Conservation (phyloP, 768 basidiomycete genomes). For the Termitomyces sp. region DNA sequence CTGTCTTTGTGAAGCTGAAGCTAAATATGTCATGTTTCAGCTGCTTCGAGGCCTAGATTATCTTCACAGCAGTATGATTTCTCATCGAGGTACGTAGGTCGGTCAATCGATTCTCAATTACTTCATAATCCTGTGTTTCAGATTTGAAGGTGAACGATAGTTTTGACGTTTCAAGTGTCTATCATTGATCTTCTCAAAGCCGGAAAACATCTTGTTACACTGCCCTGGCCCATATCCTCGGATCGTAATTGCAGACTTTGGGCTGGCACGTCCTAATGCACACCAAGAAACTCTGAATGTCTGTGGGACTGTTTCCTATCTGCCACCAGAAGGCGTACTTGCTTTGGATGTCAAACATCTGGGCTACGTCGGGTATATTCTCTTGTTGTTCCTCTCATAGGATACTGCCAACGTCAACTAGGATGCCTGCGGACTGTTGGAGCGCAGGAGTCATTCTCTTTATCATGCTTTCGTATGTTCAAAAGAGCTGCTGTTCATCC, state of each 20-base stretch:
- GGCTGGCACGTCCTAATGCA: conserved; percentile 72
- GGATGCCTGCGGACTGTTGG: conserved; percentile 91
- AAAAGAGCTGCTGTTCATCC: not conserved
- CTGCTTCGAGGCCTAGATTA: conserved; percentile 66
- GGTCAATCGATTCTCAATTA: not conserved
- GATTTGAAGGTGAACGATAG: conserved; percentile 17
- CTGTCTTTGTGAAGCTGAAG: conserved; percentile 71
- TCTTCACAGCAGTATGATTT: conserved; percentile 65
- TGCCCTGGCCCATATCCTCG: conserved; percentile 83
- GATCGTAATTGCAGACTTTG: conserved; percentile 83
- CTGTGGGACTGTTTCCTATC: conserved; percentile 82
- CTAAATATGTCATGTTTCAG: conserved; percentile 82
- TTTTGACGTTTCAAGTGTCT: not conserved
- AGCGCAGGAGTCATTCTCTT: conserved; percentile 78
- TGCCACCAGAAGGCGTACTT: conserved; percentile 80
- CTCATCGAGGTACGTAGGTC: conserved; percentile 62
- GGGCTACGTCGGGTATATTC: conserved; percentile 51
- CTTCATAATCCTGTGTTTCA: not conserved
- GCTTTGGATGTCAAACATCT: conserved; percentile 72
- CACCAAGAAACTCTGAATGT: conserved; percentile 83
- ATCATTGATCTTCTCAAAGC: conserved; percentile 33
- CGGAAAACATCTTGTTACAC: conserved; percentile 78
- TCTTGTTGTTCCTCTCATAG: not conserved
- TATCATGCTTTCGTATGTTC: conserved; percentile 75
- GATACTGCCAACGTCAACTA: conserved; percentile 19